These are phyloP conservation scores for Sphaerostilbella broomeana DNA, from an alignment of 2,329 filamentous ascomycete genomes.

Conservation along the genomic window DNA sequence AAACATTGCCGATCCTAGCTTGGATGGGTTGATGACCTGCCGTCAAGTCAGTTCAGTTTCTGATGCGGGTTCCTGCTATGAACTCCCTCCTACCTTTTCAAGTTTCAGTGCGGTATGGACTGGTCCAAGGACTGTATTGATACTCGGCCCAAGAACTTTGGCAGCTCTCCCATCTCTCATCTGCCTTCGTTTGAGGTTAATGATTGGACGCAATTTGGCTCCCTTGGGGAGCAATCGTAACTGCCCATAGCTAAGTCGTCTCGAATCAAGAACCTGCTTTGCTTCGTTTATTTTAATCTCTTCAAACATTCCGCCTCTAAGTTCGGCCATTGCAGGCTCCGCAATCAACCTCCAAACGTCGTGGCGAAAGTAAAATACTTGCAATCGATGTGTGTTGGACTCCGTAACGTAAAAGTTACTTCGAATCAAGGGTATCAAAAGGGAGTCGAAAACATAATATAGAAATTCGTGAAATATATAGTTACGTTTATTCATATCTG, in stretches of 20 bases:
- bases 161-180: constrained; percentile 43
- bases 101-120: constrained; percentile 70
- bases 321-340: constrained; percentile 59
- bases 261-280: constrained; percentile 49
- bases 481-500: constrained; percentile 66
- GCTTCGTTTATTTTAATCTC: constrained; percentile 58
- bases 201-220: constrained; percentile 70
- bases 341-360: constrained; percentile 79
- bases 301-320: constrained; percentile 72
- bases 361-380: constrained; percentile 88
- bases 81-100: constrained; percentile 55
- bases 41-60: background rate
- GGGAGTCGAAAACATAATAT: constrained; percentile 89
- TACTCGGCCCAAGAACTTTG: constrained; percentile 47
- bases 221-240: constrained; percentile 79
- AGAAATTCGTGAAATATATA: constrained; percentile 80
- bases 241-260: constrained; percentile 68
- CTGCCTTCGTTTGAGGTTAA: constrained; percentile 68
- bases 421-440: constrained; percentile 79
- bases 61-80: background rate
- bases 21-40: constrained; percentile 42
- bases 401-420: constrained; percentile 94
- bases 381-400: constrained; percentile 70
- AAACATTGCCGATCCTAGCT: constrained; percentile 73
- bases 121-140: constrained; percentile 55